Evolutionary conservation across 257 asterid species (phyloP).

Genomic region (Galeopsis tetrahit): DNA sequence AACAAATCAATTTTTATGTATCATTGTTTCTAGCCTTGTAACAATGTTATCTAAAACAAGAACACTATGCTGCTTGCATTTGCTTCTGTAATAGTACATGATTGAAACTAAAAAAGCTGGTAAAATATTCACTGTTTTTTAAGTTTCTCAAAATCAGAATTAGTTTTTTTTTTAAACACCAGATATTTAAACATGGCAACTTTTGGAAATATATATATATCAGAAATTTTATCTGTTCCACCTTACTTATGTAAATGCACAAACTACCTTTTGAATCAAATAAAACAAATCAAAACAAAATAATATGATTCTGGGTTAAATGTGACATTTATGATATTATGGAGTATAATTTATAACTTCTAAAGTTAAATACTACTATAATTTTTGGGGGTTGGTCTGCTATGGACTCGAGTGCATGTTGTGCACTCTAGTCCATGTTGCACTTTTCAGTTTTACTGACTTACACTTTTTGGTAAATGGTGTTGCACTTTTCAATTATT

Average conservation of each 20-base stretch:
- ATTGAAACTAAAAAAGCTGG: neutral
- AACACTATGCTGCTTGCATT: neutral
- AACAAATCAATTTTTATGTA: neutral
- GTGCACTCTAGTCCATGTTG: no score
- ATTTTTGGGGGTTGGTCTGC: no score
- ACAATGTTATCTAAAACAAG: neutral
- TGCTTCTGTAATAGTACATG: constrained; percentile 8
- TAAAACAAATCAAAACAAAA: no score
- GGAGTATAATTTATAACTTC: neutral
- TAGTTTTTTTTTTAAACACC: neutral
- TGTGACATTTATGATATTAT: no score
- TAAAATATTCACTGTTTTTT: neutral
- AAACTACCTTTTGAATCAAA: neutral
- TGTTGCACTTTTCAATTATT: no score
- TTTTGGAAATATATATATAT: neutral
- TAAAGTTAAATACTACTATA: no score
- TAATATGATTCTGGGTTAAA: neutral
- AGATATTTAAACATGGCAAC: neutral
- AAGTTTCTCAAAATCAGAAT: neutral
- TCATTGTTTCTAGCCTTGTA: neutral
- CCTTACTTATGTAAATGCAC: neutral
- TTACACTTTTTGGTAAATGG: no score
- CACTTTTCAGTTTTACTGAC: no score
- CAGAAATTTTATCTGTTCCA: no score
- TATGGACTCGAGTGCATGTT: no score